Base-by-base conservation (phyloP, 2,329 filamentous ascomycete genomes). In the Setomelanomma holmii region DNA sequence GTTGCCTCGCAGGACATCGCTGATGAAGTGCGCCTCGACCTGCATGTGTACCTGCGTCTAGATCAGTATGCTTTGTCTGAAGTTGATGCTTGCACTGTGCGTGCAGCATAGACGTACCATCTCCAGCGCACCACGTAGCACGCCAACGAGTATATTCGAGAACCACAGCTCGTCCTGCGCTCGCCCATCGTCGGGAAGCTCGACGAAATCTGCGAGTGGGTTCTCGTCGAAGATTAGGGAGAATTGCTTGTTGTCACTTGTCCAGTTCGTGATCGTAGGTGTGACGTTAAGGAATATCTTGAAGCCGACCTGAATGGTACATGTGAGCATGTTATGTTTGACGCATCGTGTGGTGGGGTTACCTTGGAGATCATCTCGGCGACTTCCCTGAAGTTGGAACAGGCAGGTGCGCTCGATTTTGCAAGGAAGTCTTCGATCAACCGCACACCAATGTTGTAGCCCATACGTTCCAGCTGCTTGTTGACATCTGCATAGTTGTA, bases 261-360 rank as follows among this genome's bases (percentile, higher is more conserved):
- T 95, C 95, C 95, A 99, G 73, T 96, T 97, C 41, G 92, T 91
- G 59, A 98, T 88, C 6, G 88, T 89, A 0, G 95, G 95, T 4
- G 93, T 96, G 64, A 97, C 92, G 71, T 99, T 99, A 55, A 99
- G 85, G 75, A 99, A 99, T 61, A 99, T 96, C 79, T 99, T 98
- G 80, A 99, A 99, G 50, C 95, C 95, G 61, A 99, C 89, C 90
- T 97, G 48, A 3, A 23, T 17, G 40, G 30, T 21, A 20, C 38
- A 21, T 30, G 39, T 63, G 22, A 64, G 61, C 49, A 21, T 34
- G 42, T 21, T 19, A 17, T 30, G 14, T n/a, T 10, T 10, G 35
- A 14, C 11, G 11, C 2, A 3, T 8, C 14, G 4, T 22, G 12
- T 38, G 27, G 40, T 24, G 34, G 27, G 38, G 6, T 34, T 63